Conservation (phyloP, 345 rosid species). For the Lepidium aucheri region DNA sequence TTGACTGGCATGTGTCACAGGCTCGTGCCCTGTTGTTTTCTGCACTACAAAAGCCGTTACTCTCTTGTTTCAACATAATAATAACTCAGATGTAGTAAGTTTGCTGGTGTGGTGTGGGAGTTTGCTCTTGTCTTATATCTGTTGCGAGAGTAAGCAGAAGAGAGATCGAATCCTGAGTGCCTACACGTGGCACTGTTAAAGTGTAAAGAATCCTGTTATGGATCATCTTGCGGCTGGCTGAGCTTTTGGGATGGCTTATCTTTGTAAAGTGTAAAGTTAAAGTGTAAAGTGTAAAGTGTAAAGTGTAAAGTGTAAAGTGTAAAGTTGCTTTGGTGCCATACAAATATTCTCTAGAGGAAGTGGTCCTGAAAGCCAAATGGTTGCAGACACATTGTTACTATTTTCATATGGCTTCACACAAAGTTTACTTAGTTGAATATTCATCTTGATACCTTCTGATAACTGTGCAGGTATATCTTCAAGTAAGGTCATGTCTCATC, state of each 20-base stretch:
- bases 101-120: background rate
- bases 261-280: slow-evolving; percentile 1
- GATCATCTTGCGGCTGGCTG: slow-evolving; percentile 44
- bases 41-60: slow-evolving; percentile 10
- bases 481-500: background rate
- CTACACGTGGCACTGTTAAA: slow-evolving; percentile 36
- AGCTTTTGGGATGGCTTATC: slow-evolving; percentile 24
- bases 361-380: slow-evolving; percentile 1
- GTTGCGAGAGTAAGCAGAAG: slow-evolving; percentile 19
- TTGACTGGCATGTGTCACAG: slow-evolving; percentile 67
- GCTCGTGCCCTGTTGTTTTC: slow-evolving; percentile 53
- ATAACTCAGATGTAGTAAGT: background rate
- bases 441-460: background rate
- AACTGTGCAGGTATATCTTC: background rate
- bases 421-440: background rate
- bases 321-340: slow-evolving; percentile 4
- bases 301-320: slow-evolving; percentile 1
- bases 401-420: background rate
- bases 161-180: slow-evolving; percentile 28
- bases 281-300: slow-evolving; percentile 13
- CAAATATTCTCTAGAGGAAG: slow-evolving; percentile 1
- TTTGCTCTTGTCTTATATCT: slow-evolving; percentile 14
- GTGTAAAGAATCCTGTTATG: no score
- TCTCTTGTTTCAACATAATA: slow-evolving; percentile 52
- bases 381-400: background rate